Percentiles rank a stretch among this genome's conserved stretches.
These are phyloP conservation scores for Beauveria rudraprayagi DNA, from an alignment of 2,329 filamentous ascomycete species.

Conservation along the genomic window DNA sequence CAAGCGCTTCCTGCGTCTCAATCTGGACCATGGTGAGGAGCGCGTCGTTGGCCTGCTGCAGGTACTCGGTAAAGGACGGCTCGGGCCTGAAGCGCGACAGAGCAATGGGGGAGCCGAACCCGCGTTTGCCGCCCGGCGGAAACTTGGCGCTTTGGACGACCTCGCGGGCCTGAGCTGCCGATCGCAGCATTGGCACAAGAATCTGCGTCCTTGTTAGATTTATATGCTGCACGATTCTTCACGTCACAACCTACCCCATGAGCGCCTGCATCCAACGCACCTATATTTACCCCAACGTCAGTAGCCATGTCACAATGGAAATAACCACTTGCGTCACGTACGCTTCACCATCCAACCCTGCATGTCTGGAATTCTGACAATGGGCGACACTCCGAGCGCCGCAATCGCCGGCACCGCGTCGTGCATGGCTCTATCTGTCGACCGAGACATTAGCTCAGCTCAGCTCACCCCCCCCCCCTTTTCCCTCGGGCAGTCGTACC, in stretches of 20 bases:
- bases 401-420: constrained; percentile 46
- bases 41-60: constrained; percentile 40
- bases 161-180: constrained; percentile 35
- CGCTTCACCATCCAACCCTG: constrained; percentile 50
- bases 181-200: constrained; percentile 38
- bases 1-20: constrained; percentile 55
- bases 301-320: neutral
- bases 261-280: constrained; percentile 33
- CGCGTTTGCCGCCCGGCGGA: constrained; percentile 39
- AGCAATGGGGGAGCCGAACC: constrained; percentile 42
- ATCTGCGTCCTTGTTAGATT: constrained; percentile 22
- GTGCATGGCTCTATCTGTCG: constrained; percentile 41
- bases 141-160: constrained; percentile 43
- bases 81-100: constrained; percentile 34
- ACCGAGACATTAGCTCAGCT: neutral
- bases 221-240: neutral
- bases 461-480: neutral
- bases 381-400: constrained; percentile 44
- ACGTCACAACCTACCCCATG: constrained; percentile 36
- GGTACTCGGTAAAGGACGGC: constrained; percentile 38
- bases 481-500: constrained; percentile 20
- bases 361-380: constrained; percentile 47
- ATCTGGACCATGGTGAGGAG: constrained; percentile 61
- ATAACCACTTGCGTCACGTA: constrained; percentile 15
- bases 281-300: neutral